phyloP scores from a whole-genome alignment of 2,329 filamentous ascomycete genomes.

The Ophiostoma quercus region DNA sequence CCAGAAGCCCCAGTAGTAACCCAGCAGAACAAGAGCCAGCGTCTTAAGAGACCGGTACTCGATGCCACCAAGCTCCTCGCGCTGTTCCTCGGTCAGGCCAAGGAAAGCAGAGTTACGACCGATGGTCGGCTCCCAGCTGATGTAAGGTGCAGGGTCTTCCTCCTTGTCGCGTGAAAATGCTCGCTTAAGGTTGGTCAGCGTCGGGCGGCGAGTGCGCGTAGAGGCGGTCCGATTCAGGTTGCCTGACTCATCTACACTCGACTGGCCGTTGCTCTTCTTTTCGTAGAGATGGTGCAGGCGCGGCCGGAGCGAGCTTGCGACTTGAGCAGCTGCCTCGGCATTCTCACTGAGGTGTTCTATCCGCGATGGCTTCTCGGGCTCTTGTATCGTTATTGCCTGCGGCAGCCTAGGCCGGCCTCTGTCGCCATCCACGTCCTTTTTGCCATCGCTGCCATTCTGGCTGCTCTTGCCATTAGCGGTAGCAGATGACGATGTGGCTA shows the following conservation, averaged over 20 bases:
- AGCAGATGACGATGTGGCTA: constrained; percentile 21
- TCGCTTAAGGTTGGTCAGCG: constrained; percentile 54
- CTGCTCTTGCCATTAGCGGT: constrained; percentile 3
- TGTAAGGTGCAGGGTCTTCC: constrained; percentile 68
- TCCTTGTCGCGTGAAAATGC: constrained; percentile 50
- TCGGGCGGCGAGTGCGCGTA: constrained; percentile 41
- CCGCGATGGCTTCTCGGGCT: constrained; percentile 47
- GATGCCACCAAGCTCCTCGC: constrained; percentile 91
- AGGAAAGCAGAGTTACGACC: constrained; percentile 91
- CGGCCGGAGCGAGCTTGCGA: constrained; percentile 40
- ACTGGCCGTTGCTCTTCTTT: neutral
- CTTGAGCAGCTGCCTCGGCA: constrained; percentile 39
- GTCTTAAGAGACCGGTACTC: constrained; percentile 92
- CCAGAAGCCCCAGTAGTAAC: constrained; percentile 81
- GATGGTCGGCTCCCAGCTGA: constrained; percentile 89
- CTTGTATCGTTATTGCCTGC: constrained; percentile 62
- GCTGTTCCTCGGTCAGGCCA: constrained; percentile 80
- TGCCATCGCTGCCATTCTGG: neutral
- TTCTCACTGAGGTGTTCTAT: constrained; percentile 43
- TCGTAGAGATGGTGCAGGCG: constrained; percentile 40
- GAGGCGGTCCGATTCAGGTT: constrained; percentile 22
- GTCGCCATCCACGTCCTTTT: constrained; percentile 10
- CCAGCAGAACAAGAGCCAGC: constrained; percentile 68
- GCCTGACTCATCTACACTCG: constrained; percentile 25
- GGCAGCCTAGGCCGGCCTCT: constrained; percentile 28